Conservation (phyloP, 208 protist species). For the Wallacemonas sp. region DNA sequence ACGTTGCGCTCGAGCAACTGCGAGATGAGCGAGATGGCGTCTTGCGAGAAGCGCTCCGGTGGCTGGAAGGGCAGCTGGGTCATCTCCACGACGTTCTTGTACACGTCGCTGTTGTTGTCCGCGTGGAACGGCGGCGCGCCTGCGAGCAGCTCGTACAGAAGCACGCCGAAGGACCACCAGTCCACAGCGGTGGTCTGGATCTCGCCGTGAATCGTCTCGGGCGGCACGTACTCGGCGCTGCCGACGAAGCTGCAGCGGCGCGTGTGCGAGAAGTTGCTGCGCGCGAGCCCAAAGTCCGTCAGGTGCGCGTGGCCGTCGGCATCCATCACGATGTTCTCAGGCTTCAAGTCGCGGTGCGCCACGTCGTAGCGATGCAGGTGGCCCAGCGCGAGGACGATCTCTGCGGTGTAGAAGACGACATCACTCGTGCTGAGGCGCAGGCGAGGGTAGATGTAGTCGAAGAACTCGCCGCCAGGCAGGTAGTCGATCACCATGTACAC, state of each 20-base stretch:
- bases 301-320: slow-evolving; percentile 80
- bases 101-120: slow-evolving; percentile 84
- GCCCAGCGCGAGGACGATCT: slow-evolving; percentile 89
- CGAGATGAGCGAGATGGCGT: slow-evolving; percentile 60
- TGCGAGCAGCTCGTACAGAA: slow-evolving; percentile 94
- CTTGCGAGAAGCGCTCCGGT: slow-evolving; percentile 44
- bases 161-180: slow-evolving; percentile 96
- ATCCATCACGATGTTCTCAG: slow-evolving; percentile 88
- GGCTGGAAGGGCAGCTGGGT: slow-evolving; percentile 39
- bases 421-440: slow-evolving; percentile 40
- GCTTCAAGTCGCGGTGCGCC: slow-evolving; percentile 90
- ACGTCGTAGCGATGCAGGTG: slow-evolving; percentile 88
- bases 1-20: slow-evolving; percentile 57
- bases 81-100: slow-evolving; percentile 65
- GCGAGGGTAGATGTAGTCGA: slow-evolving; percentile 87
- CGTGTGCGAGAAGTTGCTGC: slow-evolving; percentile 61
- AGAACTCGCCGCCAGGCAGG: slow-evolving; percentile 94
- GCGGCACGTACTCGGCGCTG: slow-evolving; percentile 88
- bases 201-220: slow-evolving; percentile 89
- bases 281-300: slow-evolving; percentile 90
- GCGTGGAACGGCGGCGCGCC: slow-evolving; percentile 93
- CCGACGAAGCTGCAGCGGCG: slow-evolving; percentile 88
- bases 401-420: slow-evolving; percentile 87
- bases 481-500: slow-evolving; percentile 94
- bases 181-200: slow-evolving; percentile 95